phyloP scores from a whole-genome alignment of 1,284 basidiomycete genomes.

The Malassezia pachydermatis region DNA sequence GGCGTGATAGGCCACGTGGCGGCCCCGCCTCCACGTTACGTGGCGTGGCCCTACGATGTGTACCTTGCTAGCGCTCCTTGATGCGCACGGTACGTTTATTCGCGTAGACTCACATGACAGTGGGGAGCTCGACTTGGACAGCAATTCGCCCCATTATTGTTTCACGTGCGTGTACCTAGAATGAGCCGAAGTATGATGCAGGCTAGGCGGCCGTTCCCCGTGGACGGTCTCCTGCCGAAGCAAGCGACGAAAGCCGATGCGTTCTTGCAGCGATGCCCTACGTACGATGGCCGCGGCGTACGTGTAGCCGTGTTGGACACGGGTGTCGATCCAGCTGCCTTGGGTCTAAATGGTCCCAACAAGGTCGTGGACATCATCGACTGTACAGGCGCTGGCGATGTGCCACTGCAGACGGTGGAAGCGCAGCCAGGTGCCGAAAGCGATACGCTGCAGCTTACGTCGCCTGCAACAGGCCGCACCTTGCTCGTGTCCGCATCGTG shows the following conservation, averaged over 20 bases:
- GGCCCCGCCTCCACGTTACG: no score
- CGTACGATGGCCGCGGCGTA: conserved; percentile 45
- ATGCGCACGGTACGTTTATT: conserved; percentile 12
- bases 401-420: conserved; percentile 27
- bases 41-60: background rate
- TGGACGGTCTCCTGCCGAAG: conserved; percentile 46
- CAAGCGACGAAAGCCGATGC: conserved; percentile 44
- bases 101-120: no score
- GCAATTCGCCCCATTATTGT: no score
- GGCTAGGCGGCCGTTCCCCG: conserved; percentile 34
- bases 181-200: background rate
- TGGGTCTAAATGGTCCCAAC: conserved; percentile 41
- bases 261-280: conserved; percentile 43
- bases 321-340: conserved; percentile 47
- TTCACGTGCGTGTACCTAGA: background rate
- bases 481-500: conserved; percentile 30
- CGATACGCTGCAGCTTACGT: conserved; percentile 30
- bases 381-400: conserved; percentile 44
- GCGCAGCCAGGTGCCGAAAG: conserved; percentile 10
- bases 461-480: conserved; percentile 40
- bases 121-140: conserved; percentile 11
- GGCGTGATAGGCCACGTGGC: no score
- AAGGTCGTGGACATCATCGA: conserved; percentile 49
- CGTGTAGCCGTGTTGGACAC: conserved; percentile 49
- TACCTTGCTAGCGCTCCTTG: background rate